A percentile compares a stretch with the other conserved stretches of the same genome.
Conservation (phyloP, 2,329 filamentous ascomycete species). For the Boeremia exigua region DNA sequence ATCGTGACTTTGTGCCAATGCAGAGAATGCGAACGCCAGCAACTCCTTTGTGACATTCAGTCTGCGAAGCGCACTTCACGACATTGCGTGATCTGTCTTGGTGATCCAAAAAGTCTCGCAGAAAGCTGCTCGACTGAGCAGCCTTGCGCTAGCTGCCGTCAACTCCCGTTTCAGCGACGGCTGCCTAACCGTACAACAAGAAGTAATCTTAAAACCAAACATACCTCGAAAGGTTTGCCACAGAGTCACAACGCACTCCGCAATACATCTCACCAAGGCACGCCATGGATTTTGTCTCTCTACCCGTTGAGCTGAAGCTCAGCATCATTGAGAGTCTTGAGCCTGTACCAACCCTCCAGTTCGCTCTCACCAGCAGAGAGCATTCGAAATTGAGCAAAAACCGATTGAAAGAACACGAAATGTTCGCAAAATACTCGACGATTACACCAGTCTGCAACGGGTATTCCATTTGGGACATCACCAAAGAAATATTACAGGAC, state of each 20-base stretch:
- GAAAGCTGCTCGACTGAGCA: too few species aligned
- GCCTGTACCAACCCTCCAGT: conserved; percentile 17
- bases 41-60: too few species aligned
- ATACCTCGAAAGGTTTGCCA: neutral
- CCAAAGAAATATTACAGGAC: conserved; percentile 18
- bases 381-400: conserved; percentile 7
- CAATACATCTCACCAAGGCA: neutral
- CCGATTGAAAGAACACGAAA: conserved; percentile 14
- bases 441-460: neutral
- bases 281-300: conserved; percentile 14
- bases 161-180: neutral
- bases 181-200: neutral
- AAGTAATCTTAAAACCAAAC: neutral
- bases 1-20: too few species aligned
- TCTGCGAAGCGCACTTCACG: too few species aligned
- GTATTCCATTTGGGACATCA: conserved; percentile 10
- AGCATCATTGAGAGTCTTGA: conserved; percentile 17
- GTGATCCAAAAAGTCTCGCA: too few species aligned
- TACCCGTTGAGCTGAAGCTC: conserved; percentile 23
- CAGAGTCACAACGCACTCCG: neutral
- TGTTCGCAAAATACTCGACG: conserved; percentile 10
- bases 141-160: neutral
- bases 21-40: too few species aligned
- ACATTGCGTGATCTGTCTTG: too few species aligned
- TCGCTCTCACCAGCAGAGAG: conserved; percentile 22